phyloP scores from a whole-genome alignment of 495 filamentous ascomycete genomes.

The Podospora pseudoanserina region DNA sequence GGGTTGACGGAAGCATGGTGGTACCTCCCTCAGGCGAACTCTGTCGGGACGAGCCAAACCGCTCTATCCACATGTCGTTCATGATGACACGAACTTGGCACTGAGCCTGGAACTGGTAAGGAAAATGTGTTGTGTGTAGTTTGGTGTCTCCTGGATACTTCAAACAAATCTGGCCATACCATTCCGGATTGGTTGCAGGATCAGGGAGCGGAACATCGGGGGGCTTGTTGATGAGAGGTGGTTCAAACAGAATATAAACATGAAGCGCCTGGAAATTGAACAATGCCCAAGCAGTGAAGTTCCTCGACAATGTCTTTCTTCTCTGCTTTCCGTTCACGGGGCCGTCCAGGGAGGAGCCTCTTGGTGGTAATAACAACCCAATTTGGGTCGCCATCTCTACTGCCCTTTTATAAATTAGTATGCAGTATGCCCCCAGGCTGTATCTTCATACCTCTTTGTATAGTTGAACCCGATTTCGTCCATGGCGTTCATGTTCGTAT shows the following conservation, averaged over 20 bases:
- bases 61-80: constrained; percentile 18
- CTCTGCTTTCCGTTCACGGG: constrained; percentile 19
- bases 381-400: not conserved
- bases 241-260: not conserved
- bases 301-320: constrained; percentile 13
- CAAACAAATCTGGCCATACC: constrained; percentile 33
- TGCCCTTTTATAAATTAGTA: not conserved
- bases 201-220: constrained; percentile 29
- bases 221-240: constrained; percentile 21
- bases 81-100: constrained; percentile 28
- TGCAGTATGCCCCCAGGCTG: no score
- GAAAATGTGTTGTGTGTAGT: constrained; percentile 21
- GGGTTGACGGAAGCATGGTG: not conserved
- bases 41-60: constrained; percentile 13
- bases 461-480: constrained; percentile 24
- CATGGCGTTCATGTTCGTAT: constrained; percentile 29
- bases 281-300: constrained; percentile 33
- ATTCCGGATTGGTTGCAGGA: constrained; percentile 19
- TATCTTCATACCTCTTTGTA: not conserved
- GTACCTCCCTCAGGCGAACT: constrained; percentile 9
- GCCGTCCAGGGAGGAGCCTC: not conserved
- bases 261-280: constrained; percentile 24
- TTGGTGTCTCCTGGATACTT: constrained; percentile 27
- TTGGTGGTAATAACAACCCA: not conserved
- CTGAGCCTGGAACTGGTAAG: constrained; percentile 22